Percentiles rank a stretch among this genome's conserved stretches.
These are phyloP conservation scores for Mesembryanthemum crystallinum DNA, from an alignment of 148 eudicot genomes.

Conservation along the genomic window DNA sequence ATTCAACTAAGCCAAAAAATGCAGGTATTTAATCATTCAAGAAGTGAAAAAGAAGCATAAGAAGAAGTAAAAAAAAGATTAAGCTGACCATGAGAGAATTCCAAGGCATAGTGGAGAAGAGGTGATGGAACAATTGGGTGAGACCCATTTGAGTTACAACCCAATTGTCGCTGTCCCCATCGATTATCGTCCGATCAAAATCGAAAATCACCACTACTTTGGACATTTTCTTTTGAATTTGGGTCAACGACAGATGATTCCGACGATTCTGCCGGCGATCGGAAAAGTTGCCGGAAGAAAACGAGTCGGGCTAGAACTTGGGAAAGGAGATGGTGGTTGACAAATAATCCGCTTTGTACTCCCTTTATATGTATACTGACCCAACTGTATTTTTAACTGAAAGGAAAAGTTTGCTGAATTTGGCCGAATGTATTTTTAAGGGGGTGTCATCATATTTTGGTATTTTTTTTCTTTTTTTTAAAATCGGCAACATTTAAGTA, in stretches of 20 bases:
- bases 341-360: too few relatives aligned
- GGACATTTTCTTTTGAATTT: conserved; percentile 4
- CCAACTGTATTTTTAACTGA: too few relatives aligned
- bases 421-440: too few relatives aligned
- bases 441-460: too few relatives aligned
- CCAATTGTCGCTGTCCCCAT: conserved; percentile 79
- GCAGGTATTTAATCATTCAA: too few relatives aligned
- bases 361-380: too few relatives aligned
- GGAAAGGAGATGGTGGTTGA: too few relatives aligned
- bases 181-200: conserved; percentile 72
- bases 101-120: conserved; percentile 60
- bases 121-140: conserved; percentile 46
- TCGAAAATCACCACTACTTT: conserved; percentile 52
- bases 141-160: conserved; percentile 56
- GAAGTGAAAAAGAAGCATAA: background rate
- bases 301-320: too few relatives aligned
- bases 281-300: background rate
- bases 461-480: too few relatives aligned
- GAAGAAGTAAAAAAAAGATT: background rate
- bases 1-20: too few relatives aligned
- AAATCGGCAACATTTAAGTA: too few relatives aligned
- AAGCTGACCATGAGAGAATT: conserved; percentile 66
- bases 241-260: background rate
- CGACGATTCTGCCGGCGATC: conserved; percentile 5
- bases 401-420: too few relatives aligned